phyloP scores from a whole-genome alignment of 345 rosid genomes.

The Heritiera littoralis region DNA sequence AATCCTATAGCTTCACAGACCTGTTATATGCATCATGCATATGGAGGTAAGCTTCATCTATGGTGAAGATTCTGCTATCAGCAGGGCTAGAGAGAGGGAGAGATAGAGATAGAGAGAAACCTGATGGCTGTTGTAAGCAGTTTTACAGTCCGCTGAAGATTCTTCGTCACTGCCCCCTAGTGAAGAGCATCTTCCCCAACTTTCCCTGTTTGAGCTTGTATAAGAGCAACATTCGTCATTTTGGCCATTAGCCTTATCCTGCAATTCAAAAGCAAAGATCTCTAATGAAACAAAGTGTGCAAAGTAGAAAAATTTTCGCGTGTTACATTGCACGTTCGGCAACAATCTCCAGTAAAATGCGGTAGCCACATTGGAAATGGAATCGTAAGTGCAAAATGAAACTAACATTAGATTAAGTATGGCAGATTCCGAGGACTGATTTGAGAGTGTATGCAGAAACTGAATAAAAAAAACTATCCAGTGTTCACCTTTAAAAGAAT shows the following conservation, averaged over 20 bases:
- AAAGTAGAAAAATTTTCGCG: too few species aligned
- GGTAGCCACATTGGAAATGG: background rate
- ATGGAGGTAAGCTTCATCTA: background rate
- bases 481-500: background rate
- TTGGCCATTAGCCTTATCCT: constrained; percentile 63
- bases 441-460: background rate
- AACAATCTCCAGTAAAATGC: constrained; percentile 4
- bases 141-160: constrained; percentile 46
- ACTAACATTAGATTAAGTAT: background rate
- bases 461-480: background rate
- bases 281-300: background rate
- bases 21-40: background rate
- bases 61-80: background rate
- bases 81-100: constrained; percentile 18
- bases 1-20: background rate
- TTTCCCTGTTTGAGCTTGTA: constrained; percentile 95
- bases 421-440: background rate
- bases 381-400: background rate
- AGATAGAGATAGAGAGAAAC: constrained; percentile 35
- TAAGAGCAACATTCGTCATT: constrained; percentile 82
- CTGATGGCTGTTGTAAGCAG: constrained; percentile 51
- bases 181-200: constrained; percentile 99
- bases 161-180: constrained; percentile 88
- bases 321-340: background rate
- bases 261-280: constrained; percentile 15